phyloP scores from a whole-genome alignment of 306 rosid species.

The Citrullus amarus region DNA sequence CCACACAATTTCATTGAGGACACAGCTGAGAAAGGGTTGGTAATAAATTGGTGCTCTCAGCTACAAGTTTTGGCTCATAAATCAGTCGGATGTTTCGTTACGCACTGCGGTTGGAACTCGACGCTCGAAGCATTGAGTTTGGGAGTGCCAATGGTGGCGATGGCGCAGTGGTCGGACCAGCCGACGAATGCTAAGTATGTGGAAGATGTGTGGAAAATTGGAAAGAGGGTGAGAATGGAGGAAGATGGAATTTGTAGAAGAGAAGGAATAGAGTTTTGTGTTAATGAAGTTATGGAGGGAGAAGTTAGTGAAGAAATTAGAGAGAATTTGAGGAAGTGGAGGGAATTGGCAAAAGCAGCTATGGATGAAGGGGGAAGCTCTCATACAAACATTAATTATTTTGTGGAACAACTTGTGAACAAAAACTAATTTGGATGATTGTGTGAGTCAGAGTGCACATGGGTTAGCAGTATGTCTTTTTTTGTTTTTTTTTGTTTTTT shows the following conservation, averaged over 20 bases:
- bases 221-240: slow-evolving; percentile 15
- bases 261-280: background rate
- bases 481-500: too few species aligned
- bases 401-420: background rate
- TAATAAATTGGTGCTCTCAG: slow-evolving; percentile 17
- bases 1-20: background rate
- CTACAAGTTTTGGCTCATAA: slow-evolving; percentile 14
- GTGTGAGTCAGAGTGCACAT: too few species aligned
- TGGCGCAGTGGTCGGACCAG: slow-evolving; percentile 22
- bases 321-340: background rate
- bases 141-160: slow-evolving; percentile 21
- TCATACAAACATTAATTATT: background rate
- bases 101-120: slow-evolving; percentile 33
- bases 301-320: background rate
- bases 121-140: slow-evolving; percentile 18
- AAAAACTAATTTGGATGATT: too few species aligned
- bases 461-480: too few species aligned
- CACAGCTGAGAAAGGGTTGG: background rate
- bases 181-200: slow-evolving; percentile 19
- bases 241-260: slow-evolving; percentile 3
- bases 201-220: slow-evolving; percentile 17
- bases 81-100: slow-evolving; percentile 20
- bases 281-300: slow-evolving; percentile 18
- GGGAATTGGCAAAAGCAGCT: background rate
- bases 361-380: background rate